Conservation (phyloP, 2,329 filamentous ascomycete genomes). For the Talaromyces islandicus region DNA sequence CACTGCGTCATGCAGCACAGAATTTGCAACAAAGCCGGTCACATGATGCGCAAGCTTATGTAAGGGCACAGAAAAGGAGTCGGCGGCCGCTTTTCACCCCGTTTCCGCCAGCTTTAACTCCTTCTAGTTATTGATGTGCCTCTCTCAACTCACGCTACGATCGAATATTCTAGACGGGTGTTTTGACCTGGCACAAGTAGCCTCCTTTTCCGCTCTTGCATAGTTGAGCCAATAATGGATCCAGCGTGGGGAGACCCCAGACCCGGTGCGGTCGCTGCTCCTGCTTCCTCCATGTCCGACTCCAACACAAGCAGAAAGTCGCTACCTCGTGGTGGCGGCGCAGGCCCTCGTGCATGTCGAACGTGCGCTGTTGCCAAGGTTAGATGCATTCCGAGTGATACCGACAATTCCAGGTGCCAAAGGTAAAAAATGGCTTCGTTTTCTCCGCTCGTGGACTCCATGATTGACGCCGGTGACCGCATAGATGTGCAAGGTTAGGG, state of each 20-base stretch:
- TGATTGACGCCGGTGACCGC: background rate
- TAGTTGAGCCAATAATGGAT: background rate
- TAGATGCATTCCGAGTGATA: constrained; percentile 4
- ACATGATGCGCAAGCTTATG: background rate
- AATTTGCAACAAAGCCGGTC: background rate
- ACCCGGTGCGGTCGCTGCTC: background rate
- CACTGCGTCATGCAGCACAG: background rate
- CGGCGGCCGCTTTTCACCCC: background rate
- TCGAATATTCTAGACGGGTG: background rate
- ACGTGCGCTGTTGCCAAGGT: constrained; percentile 10
- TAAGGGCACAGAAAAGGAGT: background rate
- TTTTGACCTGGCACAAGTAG: background rate
- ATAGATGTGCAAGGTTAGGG: constrained; percentile 8
- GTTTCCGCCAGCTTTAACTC: background rate
- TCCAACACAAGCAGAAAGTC: background rate
- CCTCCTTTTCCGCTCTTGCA: background rate
- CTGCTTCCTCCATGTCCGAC: background rate
- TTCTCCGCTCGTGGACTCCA: background rate
- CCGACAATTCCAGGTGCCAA: constrained; percentile 2
- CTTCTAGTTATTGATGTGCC: background rate
- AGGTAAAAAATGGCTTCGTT: background rate
- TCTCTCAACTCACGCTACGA: background rate
- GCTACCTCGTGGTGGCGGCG: background rate
- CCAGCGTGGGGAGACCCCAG: background rate
- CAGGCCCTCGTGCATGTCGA: constrained; percentile 7